Base-by-base conservation (phyloP, 83 land plant genomes). In the Diphasiastrum complanatum region DNA sequence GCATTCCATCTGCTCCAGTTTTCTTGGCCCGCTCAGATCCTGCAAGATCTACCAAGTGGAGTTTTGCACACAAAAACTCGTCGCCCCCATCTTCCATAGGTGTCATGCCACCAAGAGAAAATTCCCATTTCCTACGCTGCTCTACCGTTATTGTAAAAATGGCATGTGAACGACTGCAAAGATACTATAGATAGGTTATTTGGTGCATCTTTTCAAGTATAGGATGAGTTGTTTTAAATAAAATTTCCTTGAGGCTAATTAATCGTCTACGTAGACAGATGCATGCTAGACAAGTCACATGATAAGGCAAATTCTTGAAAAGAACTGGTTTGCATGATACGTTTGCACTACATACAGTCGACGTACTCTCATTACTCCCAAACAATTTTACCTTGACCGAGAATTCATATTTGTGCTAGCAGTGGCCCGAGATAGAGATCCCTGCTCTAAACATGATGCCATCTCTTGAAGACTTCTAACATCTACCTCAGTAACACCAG, bases 41-140 rank as follows among this genome's bases (percentile, higher is more conserved):
- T 54, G 99, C 97, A 68, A 95, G 93, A 83, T 95, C 99, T 40
- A 95, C 99, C 52, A 95, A 70, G 60, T 95, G 99, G 50, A 95
- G 83, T 66, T 95, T 95, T 43, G 97, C 95, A 78, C 99, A 95
- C 4, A 95, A 71, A 76, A 78, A 90, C 47, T 91, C 99, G 5
- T 90, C 97, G 57, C 66, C 72, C 69, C 76, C 69, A 47, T 75
- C 79, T 28, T 85, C 93, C 52, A 52, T 45, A 22, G 41, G 38
- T 60, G 41, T 53, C 18, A 47, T 66, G n/a, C n/a, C n/a, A 41
- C 74, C 83, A 19, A 54, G 2, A 37, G 48, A 35, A 16, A 78
- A 55, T 61, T 73, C 75, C 31, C 72, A 64, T 65, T 83, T 90
- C 43, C 82, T 83, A 78, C 80, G 78, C 75, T 95, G 99, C 80